Evolutionary conservation across 202 grass and related monocot species (phyloP), one percentile per base, ranked within the genome.

Genomic region (Carex arenaria): DNA sequence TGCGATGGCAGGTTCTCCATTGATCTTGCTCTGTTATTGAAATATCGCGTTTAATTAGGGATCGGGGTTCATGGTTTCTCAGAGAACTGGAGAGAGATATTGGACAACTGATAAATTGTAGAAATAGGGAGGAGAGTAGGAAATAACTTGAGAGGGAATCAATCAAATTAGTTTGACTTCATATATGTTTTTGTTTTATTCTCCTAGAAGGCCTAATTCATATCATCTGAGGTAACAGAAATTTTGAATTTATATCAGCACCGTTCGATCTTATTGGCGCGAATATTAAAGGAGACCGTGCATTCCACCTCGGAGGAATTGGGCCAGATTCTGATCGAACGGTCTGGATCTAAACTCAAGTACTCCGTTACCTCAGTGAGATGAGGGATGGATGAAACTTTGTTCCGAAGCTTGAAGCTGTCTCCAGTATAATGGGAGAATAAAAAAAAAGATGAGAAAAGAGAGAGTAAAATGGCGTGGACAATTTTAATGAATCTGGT

Each of bases 1-100:
- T 99, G 91, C 1, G 91, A 88, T 23, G 96, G 96, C 0, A 99
- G 84, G 75, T 99, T 89, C 60, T 95, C 96, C 74, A 98, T 86
- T 57, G 85, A 90, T 30, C 6, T 78, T 5, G 1, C 15, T 18
- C 51, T 26, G 56, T 31, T 26, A 26, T 15, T n/a, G 26, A 76
- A 10, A 56, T 32, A 10, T 47, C 8, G 66, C 18, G 32, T 69
- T 40, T 54, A 67, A 62, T 78, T 51, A 51, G 34, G 40, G 13
- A 79, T 78, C 52, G 31, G 32, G 59, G 22, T 19, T 65, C 78
- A 81, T 81, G 36, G 36, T 80, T 64, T 49, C 32, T 34, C 32
- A 45, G 38, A 78, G 5, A 57, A 2, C 11, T 78, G 1, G 36
- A 20, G 18, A 61, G 51, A 32, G 43, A 52, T 13, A 61, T 31